Conservation (phyloP, 345 rosid genomes). For the Rubroshorea leprosula region DNA sequence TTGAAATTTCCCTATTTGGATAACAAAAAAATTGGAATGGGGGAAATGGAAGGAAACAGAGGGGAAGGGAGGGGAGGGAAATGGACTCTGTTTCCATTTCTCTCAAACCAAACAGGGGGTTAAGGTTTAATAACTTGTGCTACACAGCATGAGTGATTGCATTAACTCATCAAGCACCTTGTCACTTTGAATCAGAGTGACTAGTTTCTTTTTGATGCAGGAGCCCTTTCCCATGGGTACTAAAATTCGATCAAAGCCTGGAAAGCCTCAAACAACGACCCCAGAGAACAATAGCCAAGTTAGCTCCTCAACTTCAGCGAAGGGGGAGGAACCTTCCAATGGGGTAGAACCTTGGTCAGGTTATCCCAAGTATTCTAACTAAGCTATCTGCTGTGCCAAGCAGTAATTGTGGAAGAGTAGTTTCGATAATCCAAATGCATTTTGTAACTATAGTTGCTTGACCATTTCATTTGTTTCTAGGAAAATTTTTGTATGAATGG, state of each 20-base stretch:
- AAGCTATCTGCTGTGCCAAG: conserved; percentile 16
- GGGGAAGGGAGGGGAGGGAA: no score
- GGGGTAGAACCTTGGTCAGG: conserved; percentile 42
- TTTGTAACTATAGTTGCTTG: conserved; percentile 24
- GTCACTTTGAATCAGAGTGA: not conserved
- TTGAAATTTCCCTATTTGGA: no score
- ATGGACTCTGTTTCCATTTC: no score
- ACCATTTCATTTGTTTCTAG: conserved; percentile 15
- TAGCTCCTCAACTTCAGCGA: no score
- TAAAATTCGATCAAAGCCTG: conserved; percentile 60
- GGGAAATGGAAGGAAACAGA: no score
- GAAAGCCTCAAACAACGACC: conserved; percentile 46
- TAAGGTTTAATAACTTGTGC: no score
- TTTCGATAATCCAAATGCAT: conserved; percentile 26
- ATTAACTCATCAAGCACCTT: no score
- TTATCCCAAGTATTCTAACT: conserved; percentile 37
- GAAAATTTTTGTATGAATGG: conserved; percentile 15
- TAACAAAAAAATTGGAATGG: no score
- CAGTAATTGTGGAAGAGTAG: conserved; percentile 45
- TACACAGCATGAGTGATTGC: no score
- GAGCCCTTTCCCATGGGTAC: conserved; percentile 87
- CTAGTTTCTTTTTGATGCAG: conserved; percentile 25
- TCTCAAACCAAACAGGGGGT: no score
- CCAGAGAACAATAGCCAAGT: conserved; percentile 58
- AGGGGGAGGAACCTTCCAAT: conserved; percentile 53